Conservation (phyloP, 2,329 filamentous ascomycete species). For the Fusarium foetens region DNA sequence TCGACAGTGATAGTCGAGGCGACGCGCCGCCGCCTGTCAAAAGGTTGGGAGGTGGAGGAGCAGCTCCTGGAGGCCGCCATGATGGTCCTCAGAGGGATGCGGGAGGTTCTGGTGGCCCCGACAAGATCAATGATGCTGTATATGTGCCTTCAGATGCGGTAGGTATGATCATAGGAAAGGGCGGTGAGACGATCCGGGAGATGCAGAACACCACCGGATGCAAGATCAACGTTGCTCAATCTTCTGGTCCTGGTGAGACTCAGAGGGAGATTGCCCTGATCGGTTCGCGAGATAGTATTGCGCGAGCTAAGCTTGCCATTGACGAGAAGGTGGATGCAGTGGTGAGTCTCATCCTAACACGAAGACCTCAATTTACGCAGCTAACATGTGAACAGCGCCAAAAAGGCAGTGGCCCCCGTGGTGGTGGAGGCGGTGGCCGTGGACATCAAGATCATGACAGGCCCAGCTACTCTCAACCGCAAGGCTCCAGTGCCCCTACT, state of each 20-base stretch:
- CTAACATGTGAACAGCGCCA: slow-evolving; percentile 58
- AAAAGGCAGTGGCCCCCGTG: slow-evolving; percentile 59
- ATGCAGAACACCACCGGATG: slow-evolving; percentile 90
- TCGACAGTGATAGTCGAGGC: slow-evolving; percentile 85
- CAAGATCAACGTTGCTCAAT: slow-evolving; percentile 93
- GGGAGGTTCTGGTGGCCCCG: slow-evolving; percentile 57
- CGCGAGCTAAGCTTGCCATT: slow-evolving; percentile 83
- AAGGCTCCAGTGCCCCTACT: slow-evolving; percentile 54
- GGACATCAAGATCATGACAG: slow-evolving; percentile 66
- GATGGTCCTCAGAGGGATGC: slow-evolving; percentile 49
- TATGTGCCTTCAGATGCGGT: slow-evolving; percentile 90
- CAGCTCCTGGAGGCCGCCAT: slow-evolving; percentile 43
- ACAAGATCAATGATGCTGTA: slow-evolving; percentile 85
- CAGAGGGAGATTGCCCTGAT: slow-evolving; percentile 89
- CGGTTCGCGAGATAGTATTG: slow-evolving; percentile 80
- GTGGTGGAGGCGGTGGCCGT: slow-evolving; percentile 54
- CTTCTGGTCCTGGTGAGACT: slow-evolving; percentile 78
- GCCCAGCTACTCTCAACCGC: slow-evolving; percentile 63
- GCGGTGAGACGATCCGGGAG: slow-evolving; percentile 92
- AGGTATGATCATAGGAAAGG: slow-evolving; percentile 96
- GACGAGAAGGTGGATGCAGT: slow-evolving; percentile 93
- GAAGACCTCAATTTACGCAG: neutral
- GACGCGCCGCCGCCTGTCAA: slow-evolving; percentile 52
- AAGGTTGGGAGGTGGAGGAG: slow-evolving; percentile 34
- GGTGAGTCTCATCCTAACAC: slow-evolving; percentile 59